phyloP scores from a whole-genome alignment of 2,329 filamentous ascomycete genomes.

The Stemphylium beticola region DNA sequence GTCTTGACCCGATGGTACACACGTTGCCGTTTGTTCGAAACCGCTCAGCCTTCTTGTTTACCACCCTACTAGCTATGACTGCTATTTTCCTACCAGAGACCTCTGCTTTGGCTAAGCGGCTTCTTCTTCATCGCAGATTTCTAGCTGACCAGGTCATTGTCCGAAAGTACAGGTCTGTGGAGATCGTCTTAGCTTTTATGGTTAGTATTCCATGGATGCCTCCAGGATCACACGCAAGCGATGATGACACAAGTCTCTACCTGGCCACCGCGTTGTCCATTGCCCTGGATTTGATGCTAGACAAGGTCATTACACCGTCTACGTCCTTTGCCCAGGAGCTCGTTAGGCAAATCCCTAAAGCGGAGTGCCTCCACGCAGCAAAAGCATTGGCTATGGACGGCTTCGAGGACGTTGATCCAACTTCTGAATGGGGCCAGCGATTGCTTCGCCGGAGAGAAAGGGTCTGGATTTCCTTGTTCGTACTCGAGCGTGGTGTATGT shows the following conservation, averaged over 20 bases:
- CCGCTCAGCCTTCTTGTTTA: conserved; percentile 74
- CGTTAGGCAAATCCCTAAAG: conserved; percentile 61
- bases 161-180: conserved; percentile 70
- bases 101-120: conserved; percentile 67
- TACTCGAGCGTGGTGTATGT: conserved; percentile 75
- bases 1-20: conserved; percentile 71
- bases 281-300: conserved; percentile 71
- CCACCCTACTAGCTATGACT: conserved; percentile 72
- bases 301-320: conserved; percentile 70
- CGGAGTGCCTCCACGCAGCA: conserved; percentile 71
- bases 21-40: conserved; percentile 69
- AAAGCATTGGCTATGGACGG: conserved; percentile 72
- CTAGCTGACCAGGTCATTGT: conserved; percentile 68
- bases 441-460: conserved; percentile 70
- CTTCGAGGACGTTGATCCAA: conserved; percentile 67
- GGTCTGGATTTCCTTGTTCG: conserved; percentile 74
- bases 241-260: conserved; percentile 75
- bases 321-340: conserved; percentile 55
- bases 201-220: conserved; percentile 79
- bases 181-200: conserved; percentile 77
- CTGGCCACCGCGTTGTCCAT: conserved; percentile 73
- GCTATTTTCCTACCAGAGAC: conserved; percentile 70
- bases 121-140: conserved; percentile 68
- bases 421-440: conserved; percentile 65
- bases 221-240: conserved; percentile 68